A percentile compares a stretch with the other conserved stretches of the same genome.
Evolutionary conservation across 192 early-diverging fungal genomes (phyloP).

Genomic region (Dissophora globulifera): DNA sequence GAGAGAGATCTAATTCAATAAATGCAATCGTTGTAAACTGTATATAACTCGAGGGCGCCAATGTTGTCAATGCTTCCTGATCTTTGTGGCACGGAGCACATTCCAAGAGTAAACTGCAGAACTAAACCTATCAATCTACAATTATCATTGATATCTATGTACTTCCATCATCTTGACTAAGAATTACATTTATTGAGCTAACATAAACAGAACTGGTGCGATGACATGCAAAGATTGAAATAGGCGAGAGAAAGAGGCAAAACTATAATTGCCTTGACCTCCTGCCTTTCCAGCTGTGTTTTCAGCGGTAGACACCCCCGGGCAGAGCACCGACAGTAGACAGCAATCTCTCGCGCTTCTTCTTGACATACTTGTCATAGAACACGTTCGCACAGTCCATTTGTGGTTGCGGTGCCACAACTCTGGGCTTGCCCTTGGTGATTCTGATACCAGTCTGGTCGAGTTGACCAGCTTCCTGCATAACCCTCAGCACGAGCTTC

Average conservation of each 20-base stretch:
- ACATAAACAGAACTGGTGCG: too few relatives aligned
- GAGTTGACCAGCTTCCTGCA: conserved; percentile 27
- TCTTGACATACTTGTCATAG: conserved; percentile 34
- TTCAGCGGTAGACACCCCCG: neutral
- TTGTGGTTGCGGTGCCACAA: conserved; percentile 10
- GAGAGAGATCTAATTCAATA: neutral
- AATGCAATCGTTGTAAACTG: too few relatives aligned
- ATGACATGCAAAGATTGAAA: neutral
- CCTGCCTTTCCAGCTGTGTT: too few relatives aligned
- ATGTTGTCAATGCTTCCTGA: too few relatives aligned
- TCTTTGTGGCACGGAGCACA: too few relatives aligned
- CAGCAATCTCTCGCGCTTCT: conserved; percentile 19
- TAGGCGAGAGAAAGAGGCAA: neutral
- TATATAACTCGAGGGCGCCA: too few relatives aligned
- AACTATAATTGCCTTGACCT: too few relatives aligned
- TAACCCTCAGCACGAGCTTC: conserved; percentile 19
- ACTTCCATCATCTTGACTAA: too few relatives aligned
- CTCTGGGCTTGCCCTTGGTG: conserved; percentile 1
- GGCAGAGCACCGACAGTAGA: neutral
- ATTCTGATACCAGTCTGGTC: conserved; percentile 14
- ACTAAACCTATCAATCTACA: too few relatives aligned
- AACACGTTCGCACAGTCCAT: conserved; percentile 20
- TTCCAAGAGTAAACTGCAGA: too few relatives aligned
- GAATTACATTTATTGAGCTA: too few relatives aligned
- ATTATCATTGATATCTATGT: too few relatives aligned